A percentile compares a stretch with the other conserved stretches of the same genome.
Evolutionary conservation across 805 yeast species (phyloP).

Genomic region (Saturnispora dispora): DNA sequence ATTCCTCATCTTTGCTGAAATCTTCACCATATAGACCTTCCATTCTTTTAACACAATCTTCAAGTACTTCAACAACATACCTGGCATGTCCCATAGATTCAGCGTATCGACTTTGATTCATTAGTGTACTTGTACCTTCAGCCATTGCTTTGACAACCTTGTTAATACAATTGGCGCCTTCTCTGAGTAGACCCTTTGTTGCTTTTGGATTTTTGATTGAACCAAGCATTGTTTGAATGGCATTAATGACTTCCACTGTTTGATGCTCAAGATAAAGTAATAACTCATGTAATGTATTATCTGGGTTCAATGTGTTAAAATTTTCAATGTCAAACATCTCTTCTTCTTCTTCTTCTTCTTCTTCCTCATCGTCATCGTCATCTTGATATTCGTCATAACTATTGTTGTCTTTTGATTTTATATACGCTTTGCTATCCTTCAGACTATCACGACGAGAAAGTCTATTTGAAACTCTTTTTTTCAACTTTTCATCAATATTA

Average conservation of each 20-base stretch:
- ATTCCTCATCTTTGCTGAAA: conserved; percentile 41
- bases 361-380: conserved; percentile 12
- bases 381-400: neutral
- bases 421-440: neutral
- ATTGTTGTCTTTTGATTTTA: neutral
- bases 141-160: conserved; percentile 79
- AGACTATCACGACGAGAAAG: conserved; percentile 2
- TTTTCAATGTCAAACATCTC: conserved; percentile 54
- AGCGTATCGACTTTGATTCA: conserved; percentile 81
- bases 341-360: conserved; percentile 15
- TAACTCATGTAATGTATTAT: conserved; percentile 76
- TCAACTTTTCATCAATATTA: conserved; percentile 11
- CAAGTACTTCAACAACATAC: conserved; percentile 81
- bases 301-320: conserved; percentile 79
- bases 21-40: conserved; percentile 47
- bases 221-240: conserved; percentile 73
- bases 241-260: conserved; percentile 82
- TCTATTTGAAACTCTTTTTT: conserved; percentile 10
- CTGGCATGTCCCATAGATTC: conserved; percentile 83
- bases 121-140: conserved; percentile 76
- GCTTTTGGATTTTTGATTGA: conserved; percentile 72
- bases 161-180: conserved; percentile 67
- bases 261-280: conserved; percentile 85
- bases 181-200: conserved; percentile 63
- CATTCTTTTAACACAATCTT: conserved; percentile 83